A percentile compares a stretch with the other conserved stretches of the same genome.
phyloP scores from a whole-genome alignment of 208 protist genomes.

The Angomonas deanei region DNA sequence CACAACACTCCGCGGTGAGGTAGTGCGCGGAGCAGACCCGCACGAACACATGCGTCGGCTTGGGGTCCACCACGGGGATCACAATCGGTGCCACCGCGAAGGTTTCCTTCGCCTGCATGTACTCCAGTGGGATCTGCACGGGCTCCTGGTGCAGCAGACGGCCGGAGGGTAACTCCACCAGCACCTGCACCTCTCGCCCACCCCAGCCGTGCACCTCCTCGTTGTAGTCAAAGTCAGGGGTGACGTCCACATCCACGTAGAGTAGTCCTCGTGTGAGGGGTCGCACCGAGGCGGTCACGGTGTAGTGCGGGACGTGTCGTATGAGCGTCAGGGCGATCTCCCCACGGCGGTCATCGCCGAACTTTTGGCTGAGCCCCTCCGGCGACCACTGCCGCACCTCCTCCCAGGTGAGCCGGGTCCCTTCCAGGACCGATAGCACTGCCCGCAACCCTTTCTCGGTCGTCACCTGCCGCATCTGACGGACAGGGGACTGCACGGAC shows the following conservation, averaged over 20 bases:
- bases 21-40: conserved; percentile 89
- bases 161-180: conserved; percentile 95
- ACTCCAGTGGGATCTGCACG: conserved; percentile 88
- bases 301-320: conserved; percentile 93
- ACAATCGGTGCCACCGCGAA: conserved; percentile 89
- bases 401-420: conserved; percentile 94
- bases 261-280: conserved; percentile 96
- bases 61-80: conserved; percentile 96
- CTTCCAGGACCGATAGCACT: conserved; percentile 94
- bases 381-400: conserved; percentile 90
- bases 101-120: conserved; percentile 56
- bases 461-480: conserved; percentile 80
- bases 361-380: conserved; percentile 92
- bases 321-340: conserved; percentile 89
- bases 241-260: conserved; percentile 94
- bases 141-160: conserved; percentile 96
- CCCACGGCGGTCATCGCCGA: conserved; percentile 81
- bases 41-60: conserved; percentile 95
- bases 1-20: conserved; percentile 57
- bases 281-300: conserved; percentile 87
- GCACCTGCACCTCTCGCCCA: conserved; percentile 92
- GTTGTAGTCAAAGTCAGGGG: conserved; percentile 95
- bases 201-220: conserved; percentile 83
- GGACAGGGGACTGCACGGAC: conserved; percentile 91
- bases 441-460: conserved; percentile 66